These are phyloP conservation scores for Monotropa hypopitys DNA, from an alignment of 179 eudicot genomes.

Conservation along the genomic window DNA sequence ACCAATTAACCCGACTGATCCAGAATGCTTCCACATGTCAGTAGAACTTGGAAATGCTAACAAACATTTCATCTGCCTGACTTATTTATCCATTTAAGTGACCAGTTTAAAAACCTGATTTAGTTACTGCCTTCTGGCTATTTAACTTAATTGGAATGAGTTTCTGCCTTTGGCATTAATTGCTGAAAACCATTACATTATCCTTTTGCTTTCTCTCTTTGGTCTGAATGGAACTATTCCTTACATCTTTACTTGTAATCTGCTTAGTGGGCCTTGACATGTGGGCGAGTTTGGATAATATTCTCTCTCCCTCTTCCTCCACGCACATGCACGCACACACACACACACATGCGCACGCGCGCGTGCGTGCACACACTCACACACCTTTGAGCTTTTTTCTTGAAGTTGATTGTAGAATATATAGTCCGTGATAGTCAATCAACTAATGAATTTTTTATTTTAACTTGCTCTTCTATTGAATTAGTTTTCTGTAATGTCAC, in stretches of 20 bases:
- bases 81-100: neutral
- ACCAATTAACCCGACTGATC: slow-evolving; percentile 97
- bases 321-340: too few relatives aligned
- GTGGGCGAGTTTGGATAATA: neutral
- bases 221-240: neutral
- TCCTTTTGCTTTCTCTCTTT: neutral
- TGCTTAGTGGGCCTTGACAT: neutral
- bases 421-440: neutral
- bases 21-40: slow-evolving; percentile 98
- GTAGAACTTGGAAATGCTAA: slow-evolving; percentile 17
- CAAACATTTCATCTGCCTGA: neutral
- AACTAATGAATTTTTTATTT: neutral
- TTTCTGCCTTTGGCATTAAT: slow-evolving; percentile 3
- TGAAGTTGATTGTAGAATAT: neutral
- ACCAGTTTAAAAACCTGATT: neutral
- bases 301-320: neutral
- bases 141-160: neutral
- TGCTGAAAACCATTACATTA: neutral
- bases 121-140: neutral
- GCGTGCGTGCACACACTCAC: too few relatives aligned
- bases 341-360: too few relatives aligned
- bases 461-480: neutral
- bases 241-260: neutral
- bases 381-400: neutral
- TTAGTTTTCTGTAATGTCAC: neutral